phyloP scores from a whole-genome alignment of 305 asterid genomes.

The Plantago coronopus region DNA sequence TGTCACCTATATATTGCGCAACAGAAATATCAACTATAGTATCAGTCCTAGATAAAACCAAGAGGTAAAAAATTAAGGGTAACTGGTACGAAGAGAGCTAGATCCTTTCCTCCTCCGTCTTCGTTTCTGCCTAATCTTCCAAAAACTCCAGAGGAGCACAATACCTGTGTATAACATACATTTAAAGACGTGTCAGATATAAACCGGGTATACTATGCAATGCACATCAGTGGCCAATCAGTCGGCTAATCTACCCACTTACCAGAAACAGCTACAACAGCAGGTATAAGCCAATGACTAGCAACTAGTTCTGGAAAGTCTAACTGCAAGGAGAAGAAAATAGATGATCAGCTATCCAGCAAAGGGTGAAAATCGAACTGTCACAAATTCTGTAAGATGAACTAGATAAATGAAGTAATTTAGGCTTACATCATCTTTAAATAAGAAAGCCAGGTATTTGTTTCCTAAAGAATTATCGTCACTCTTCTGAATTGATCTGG shows the following conservation, averaged over 20 bases:
- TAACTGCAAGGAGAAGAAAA: slow-evolving; percentile 44
- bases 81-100: slow-evolving; percentile 46
- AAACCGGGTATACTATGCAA: background rate
- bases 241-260: slow-evolving; percentile 22
- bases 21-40: slow-evolving; percentile 3
- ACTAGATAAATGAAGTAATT: background rate
- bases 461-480: slow-evolving; percentile 45
- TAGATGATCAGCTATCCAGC: slow-evolving; percentile 9
- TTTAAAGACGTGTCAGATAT: background rate
- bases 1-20: slow-evolving; percentile 12
- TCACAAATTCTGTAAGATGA: background rate
- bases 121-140: slow-evolving; percentile 78
- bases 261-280: slow-evolving; percentile 63
- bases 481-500: slow-evolving; percentile 31
- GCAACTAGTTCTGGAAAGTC: slow-evolving; percentile 76
- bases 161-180: slow-evolving; percentile 38
- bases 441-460: slow-evolving; percentile 61
- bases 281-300: slow-evolving; percentile 89
- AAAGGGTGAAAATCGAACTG: background rate
- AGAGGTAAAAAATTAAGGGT: slow-evolving; percentile 28
- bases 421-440: slow-evolving; percentile 75
- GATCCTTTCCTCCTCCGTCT: slow-evolving; percentile 78
- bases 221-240: background rate
- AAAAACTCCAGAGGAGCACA: slow-evolving; percentile 57
- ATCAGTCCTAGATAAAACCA: background rate